Evolutionary conservation across 805 yeast species (phyloP).

Genomic region (Schwanniomyces sp.): DNA sequence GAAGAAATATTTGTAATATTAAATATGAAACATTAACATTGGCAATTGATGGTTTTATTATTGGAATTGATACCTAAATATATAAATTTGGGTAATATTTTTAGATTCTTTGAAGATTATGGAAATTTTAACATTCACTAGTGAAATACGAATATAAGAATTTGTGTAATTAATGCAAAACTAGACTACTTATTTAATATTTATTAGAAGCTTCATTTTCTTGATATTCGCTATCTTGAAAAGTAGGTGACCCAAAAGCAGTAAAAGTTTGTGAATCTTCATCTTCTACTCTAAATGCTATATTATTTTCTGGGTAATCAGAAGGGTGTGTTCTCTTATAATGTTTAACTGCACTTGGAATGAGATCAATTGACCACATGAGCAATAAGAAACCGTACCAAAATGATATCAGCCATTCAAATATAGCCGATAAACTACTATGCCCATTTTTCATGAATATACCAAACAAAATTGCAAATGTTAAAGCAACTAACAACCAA

Average conservation of each 20-base stretch:
- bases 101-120: too few relatives aligned
- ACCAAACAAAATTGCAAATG: constrained; percentile 71
- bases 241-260: constrained; percentile 18
- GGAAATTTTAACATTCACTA: too few relatives aligned
- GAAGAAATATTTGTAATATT: too few relatives aligned
- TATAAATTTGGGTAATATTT: too few relatives aligned
- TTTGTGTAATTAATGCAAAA: background rate
- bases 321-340: constrained; percentile 30
- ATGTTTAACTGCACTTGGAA: constrained; percentile 53
- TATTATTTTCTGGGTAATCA: constrained; percentile 18
- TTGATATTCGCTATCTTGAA: constrained; percentile 5
- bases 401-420: constrained; percentile 88
- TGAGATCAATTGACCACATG: constrained; percentile 66
- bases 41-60: too few relatives aligned
- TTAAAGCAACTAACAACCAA: constrained; percentile 70
- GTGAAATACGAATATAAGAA: background rate
- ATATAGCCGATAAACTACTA: constrained; percentile 53
- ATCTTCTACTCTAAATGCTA: constrained; percentile 2
- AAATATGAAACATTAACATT: too few relatives aligned
- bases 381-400: constrained; percentile 74
- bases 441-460: constrained; percentile 32
- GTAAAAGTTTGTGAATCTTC: constrained; percentile 15
- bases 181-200: background rate
- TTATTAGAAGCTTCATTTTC: background rate
- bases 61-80: too few relatives aligned